A percentile compares a stretch with the other conserved stretches of the same genome.
Evolutionary conservation across 1,284 basidiomycete species (phyloP).

Genomic region (Cerioporus squamosus): DNA sequence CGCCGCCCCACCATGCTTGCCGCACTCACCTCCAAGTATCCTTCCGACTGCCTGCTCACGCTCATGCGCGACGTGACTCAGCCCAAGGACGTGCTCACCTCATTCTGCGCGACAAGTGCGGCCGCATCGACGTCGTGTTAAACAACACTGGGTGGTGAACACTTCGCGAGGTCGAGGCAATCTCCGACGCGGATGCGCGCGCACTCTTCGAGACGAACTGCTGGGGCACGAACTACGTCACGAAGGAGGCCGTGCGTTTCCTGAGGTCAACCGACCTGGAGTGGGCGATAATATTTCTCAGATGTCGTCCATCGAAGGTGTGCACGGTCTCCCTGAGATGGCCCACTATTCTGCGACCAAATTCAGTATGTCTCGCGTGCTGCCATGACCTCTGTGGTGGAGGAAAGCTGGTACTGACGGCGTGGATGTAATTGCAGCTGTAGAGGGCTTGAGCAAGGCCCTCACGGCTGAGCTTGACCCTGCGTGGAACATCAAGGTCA

Average conservation of each 20-base stretch:
- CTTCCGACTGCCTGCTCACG: slow-evolving; percentile 36
- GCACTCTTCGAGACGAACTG: slow-evolving; percentile 41
- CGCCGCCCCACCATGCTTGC: slow-evolving; percentile 32
- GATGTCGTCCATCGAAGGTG: slow-evolving; percentile 32
- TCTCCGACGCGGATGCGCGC: slow-evolving; percentile 34
- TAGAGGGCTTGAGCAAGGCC: slow-evolving; percentile 38
- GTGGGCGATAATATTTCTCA: slow-evolving; percentile 39
- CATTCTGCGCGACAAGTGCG: slow-evolving; percentile 42
- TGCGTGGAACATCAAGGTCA: slow-evolving; percentile 47
- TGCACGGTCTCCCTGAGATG: slow-evolving; percentile 24
- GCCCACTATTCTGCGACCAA: slow-evolving; percentile 38
- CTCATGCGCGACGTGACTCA: slow-evolving; percentile 44
- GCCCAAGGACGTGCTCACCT: slow-evolving; percentile 33
- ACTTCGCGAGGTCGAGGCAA: slow-evolving; percentile 40
- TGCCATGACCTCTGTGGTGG: not conserved
- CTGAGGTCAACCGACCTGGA: slow-evolving; percentile 41
- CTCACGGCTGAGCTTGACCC: slow-evolving; percentile 40
- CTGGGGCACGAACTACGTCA: slow-evolving; percentile 41
- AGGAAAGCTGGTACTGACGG: no score
- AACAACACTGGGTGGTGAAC: slow-evolving; percentile 44
- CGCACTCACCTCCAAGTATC: slow-evolving; percentile 24
- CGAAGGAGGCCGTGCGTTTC: slow-evolving; percentile 37
- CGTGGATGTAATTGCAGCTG: slow-evolving; percentile 7
- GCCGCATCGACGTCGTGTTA: slow-evolving; percentile 46
- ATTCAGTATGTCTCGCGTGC: slow-evolving; percentile 25